phyloP scores from a whole-genome alignment of 192 early-diverging fungal genomes.

The Podila horticola region DNA sequence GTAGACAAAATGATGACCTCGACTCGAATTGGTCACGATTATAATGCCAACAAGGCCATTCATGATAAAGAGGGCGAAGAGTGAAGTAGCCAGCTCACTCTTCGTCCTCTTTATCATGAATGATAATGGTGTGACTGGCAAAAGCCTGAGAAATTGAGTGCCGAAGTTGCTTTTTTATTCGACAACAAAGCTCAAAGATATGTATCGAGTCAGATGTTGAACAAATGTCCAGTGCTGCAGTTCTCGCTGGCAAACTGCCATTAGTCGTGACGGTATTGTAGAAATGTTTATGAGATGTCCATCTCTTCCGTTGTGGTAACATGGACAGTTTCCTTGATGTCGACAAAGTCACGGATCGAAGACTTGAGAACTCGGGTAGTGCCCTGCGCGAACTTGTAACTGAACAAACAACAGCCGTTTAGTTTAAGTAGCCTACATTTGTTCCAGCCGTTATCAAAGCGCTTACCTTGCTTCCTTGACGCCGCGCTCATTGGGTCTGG shows the following conservation, averaged over 20 bases:
- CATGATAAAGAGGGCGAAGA: constrained; percentile 21
- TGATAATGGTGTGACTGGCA: too few relatives aligned
- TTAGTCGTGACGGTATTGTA: neutral
- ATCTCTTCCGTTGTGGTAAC: constrained; percentile 62
- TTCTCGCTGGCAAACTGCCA: too few relatives aligned
- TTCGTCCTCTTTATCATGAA: too few relatives aligned
- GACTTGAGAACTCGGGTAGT: constrained; percentile 67
- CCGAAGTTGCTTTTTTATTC: too few relatives aligned
- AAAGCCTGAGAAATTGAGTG: too few relatives aligned
- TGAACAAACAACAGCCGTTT: constrained; percentile 28
- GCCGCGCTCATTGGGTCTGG: constrained; percentile 88
- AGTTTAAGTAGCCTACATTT: too few relatives aligned
- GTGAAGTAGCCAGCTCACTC: neutral
- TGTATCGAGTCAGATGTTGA: too few relatives aligned
- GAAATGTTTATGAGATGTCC: constrained; percentile 56
- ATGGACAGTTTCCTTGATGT: constrained; percentile 63
- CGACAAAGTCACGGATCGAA: constrained; percentile 65
- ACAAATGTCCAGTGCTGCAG: too few relatives aligned
- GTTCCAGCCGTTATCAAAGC: too few relatives aligned
- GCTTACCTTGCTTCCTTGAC: constrained; percentile 81
- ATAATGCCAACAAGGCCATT: constrained; percentile 66
- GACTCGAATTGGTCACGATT: constrained; percentile 71
- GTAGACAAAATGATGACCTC: constrained; percentile 82
- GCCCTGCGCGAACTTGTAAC: constrained; percentile 70
- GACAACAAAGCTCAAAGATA: too few relatives aligned